These are phyloP conservation scores for Podila clonocystis DNA, from an alignment of 192 early-diverging fungal genomes.

Conservation along the genomic window DNA sequence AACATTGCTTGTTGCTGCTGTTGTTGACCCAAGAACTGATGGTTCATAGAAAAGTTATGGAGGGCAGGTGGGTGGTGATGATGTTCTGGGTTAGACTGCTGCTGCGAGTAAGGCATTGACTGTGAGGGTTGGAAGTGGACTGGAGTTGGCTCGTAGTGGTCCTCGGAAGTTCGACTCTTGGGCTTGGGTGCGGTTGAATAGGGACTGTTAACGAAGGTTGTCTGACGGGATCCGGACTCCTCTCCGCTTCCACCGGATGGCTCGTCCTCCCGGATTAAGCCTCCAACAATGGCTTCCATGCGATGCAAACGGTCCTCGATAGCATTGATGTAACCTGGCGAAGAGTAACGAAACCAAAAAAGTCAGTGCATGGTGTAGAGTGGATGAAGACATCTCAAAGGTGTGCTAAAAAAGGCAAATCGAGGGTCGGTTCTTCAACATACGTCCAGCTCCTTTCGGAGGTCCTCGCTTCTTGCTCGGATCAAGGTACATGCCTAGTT, in stretches of 20 bases:
- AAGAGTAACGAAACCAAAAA: no score
- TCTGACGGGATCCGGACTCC: neutral
- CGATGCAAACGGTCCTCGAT: constrained; percentile 80
- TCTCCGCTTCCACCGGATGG: constrained; percentile 10
- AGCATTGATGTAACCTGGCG: constrained; percentile 80
- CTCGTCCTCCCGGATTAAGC: constrained; percentile 61
- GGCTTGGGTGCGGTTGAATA: neutral
- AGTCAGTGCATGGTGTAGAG: neutral
- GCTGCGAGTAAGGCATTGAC: constrained; percentile 5
- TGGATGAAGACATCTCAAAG: no score
- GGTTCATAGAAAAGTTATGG: constrained; percentile 15
- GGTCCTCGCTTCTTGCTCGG: constrained; percentile 83
- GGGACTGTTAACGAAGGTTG: constrained; percentile 1
- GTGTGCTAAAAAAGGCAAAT: no score
- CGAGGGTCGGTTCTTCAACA: neutral
- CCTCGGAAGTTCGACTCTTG: constrained; percentile 5
- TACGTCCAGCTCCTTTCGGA: constrained; percentile 65
- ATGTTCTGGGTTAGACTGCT: constrained; percentile 14
- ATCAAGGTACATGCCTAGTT: constrained; percentile 41
- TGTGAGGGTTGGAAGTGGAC: neutral
- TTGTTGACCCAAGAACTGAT: neutral
- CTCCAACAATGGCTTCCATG: constrained; percentile 73
- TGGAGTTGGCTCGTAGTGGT: constrained; percentile 3
- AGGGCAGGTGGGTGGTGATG: constrained; percentile 25
- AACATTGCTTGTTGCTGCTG: constrained; percentile 1